phyloP scores from a whole-genome alignment of 2,329 filamentous ascomycete genomes.

The Colletotrichum sp. region DNA sequence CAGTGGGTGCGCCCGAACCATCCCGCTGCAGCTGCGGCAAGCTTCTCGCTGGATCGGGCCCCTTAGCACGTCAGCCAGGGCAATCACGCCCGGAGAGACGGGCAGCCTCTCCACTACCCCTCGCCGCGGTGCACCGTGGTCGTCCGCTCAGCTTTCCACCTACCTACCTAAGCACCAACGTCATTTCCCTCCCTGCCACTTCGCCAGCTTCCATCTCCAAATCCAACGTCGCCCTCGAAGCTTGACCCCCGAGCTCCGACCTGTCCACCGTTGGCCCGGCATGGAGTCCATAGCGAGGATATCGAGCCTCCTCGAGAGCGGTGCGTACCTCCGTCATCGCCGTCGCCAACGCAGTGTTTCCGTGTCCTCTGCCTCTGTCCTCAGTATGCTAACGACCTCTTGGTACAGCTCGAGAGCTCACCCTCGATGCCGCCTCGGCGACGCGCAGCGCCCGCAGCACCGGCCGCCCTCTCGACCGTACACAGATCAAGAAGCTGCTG shows the following conservation, averaged over 20 bases:
- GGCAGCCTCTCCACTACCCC: not conserved
- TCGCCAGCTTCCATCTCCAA: not conserved
- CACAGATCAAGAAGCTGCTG: constrained; percentile 91
- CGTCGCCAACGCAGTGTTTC: not conserved
- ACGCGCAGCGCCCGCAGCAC: constrained; percentile 71
- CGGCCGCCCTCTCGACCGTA: constrained; percentile 72
- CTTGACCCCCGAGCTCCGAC: not conserved
- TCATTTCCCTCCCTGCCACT: constrained; percentile 22
- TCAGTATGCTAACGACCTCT: constrained; percentile 20
- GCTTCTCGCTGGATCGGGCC: not conserved
- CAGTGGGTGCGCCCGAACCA: not conserved
- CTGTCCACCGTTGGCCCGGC: not conserved
- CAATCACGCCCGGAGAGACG: not conserved
- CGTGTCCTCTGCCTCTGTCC: not conserved
- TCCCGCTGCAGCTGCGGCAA: not conserved
- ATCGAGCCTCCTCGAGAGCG: constrained; percentile 92
- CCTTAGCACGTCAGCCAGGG: not conserved
- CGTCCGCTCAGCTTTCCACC: not conserved
- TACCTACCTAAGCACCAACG: constrained; percentile 17
- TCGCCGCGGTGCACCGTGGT: not conserved
- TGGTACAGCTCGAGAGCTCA: constrained; percentile 85
- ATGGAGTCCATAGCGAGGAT: constrained; percentile 99
- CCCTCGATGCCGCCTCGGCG: constrained; percentile 93
- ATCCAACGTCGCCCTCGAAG: not conserved
- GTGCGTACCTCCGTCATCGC: constrained; percentile 53